Percentiles rank a stretch among this genome's conserved stretches.
These are phyloP conservation scores for Firmiana major DNA, from an alignment of 345 rosid genomes.

Conservation along the genomic window DNA sequence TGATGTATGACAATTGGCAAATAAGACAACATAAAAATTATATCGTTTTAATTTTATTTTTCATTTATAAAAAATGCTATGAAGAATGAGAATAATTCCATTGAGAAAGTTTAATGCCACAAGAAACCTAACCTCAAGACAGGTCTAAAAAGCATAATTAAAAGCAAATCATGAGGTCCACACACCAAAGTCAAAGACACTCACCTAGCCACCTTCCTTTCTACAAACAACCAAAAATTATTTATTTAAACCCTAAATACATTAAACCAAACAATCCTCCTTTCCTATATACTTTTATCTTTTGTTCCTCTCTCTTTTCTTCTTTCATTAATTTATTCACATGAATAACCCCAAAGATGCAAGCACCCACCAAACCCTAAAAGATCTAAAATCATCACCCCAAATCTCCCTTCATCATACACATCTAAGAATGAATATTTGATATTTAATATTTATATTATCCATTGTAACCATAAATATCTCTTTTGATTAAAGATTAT, in stretches of 20 bases:
- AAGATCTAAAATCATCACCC: neutral
- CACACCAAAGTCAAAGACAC: conserved; percentile 4
- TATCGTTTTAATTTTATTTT: too few species aligned
- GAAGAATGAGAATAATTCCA: neutral
- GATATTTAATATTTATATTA: too few species aligned
- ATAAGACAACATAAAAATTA: neutral
- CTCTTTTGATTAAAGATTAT: neutral
- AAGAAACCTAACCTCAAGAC: neutral
- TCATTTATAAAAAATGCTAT: neutral
- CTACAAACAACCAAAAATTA: neutral
- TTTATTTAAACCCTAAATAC: neutral
- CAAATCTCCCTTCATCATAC: too few species aligned
- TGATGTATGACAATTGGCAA: neutral
- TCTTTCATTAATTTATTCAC: neutral
- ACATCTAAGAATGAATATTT: too few species aligned
- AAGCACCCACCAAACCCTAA: neutral
- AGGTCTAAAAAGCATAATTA: too few species aligned
- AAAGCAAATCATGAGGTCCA: too few species aligned
- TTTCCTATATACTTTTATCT: neutral
- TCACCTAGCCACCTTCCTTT: neutral
- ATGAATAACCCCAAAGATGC: neutral
- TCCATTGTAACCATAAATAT: too few species aligned
- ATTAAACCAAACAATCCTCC: neutral
- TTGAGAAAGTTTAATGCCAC: neutral
- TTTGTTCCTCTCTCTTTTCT: neutral